phyloP scores from a whole-genome alignment of 2,329 filamentous ascomycete species.

The Exophiala bonariae region DNA sequence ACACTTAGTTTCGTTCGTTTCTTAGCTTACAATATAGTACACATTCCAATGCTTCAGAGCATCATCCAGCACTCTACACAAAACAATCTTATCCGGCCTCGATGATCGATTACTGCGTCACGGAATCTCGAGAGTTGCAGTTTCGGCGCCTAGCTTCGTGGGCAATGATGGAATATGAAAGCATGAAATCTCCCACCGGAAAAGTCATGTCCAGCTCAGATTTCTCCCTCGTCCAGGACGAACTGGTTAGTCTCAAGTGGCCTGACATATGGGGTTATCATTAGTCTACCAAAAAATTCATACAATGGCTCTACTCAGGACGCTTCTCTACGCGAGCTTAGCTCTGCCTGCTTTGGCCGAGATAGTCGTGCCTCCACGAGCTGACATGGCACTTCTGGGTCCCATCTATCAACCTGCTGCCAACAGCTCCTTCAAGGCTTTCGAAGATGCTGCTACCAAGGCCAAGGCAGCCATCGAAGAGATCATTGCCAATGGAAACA shows the following conservation, averaged over 20 bases:
- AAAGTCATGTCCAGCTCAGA: no score
- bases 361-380: not conserved
- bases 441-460: conserved; percentile 3
- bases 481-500: conserved; percentile 8
- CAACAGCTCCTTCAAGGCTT: conserved; percentile 6
- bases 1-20: no score
- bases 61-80: no score
- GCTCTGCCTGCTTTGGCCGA: not conserved
- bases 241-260: not conserved
- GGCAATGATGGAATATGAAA: no score
- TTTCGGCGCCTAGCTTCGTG: no score
- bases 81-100: no score
- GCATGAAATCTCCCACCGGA: no score
- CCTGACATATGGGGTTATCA: not conserved
- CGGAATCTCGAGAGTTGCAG: no score
- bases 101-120: no score
- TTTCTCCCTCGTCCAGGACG: no score
- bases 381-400: conserved; percentile 6
- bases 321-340: not conserved
- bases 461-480: conserved; percentile 8
- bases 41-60: no score
- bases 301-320: not conserved
- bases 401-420: conserved; percentile 6
- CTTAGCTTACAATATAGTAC: no score
- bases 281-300: not conserved